Percentiles rank a stretch among this genome's conserved stretches.
phyloP scores from a whole-genome alignment of 2,329 filamentous ascomycete species.

The Lecanicillium sp. region DNA sequence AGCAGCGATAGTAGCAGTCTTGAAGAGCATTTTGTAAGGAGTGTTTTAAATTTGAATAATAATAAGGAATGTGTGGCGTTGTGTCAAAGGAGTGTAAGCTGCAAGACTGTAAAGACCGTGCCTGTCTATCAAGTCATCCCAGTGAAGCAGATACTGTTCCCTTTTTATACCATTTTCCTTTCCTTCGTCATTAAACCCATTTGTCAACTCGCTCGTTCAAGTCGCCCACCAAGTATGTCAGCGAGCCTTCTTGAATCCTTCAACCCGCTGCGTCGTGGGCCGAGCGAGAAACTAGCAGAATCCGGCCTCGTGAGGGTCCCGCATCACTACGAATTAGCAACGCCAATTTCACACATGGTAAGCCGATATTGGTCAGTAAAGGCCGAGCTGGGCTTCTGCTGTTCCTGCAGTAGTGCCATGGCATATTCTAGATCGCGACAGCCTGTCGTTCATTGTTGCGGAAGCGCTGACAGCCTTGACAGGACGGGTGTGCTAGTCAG shows the following conservation, averaged over 20 bases:
- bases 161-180: no score
- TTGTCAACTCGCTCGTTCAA: no score
- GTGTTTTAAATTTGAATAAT: not conserved
- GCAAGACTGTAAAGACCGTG: not conserved
- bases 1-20: conserved; percentile 3
- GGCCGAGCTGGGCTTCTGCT: not conserved
- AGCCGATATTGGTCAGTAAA: not conserved
- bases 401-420: not conserved
- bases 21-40: conserved; percentile 5
- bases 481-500: not conserved
- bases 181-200: no score
- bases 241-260: no score
- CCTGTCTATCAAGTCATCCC: not conserved
- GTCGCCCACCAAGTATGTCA: no score
- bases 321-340: not conserved
- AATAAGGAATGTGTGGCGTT: not conserved
- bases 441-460: not conserved
- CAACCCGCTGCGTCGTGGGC: no score
- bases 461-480: not conserved
- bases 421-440: not conserved
- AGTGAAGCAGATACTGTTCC: not conserved
- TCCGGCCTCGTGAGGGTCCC: not conserved
- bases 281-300: not conserved
- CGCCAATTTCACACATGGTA: not conserved
- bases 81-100: not conserved